Evolutionary conservation across 306 rosid species (phyloP), one percentile per base, ranked within the genome.

Genomic region (Cucumis hystrix): DNA sequence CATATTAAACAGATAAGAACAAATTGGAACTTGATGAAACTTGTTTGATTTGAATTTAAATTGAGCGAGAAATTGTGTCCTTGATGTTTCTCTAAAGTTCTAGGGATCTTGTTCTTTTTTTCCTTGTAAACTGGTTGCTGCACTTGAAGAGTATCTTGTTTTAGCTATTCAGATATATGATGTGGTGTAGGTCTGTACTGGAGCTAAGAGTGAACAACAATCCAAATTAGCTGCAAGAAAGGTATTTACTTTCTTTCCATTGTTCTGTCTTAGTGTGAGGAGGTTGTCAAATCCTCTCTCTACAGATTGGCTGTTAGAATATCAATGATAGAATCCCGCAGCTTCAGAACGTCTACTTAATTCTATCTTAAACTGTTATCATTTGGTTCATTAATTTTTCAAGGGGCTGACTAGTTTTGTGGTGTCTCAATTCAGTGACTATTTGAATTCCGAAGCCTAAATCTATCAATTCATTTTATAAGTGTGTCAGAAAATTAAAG

Each of bases 221-320:
- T 95, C 98, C 1, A 92, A 89, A 86, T 83, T 95, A 84, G 98
- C 98, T 6, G 97, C 98, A 77, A 88, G 98, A 68, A 95, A 95
- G 97, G 97, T 95, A 82, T 40, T 76, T 33, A 20, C 10, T 25
- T 73, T 47, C 51, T 61, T 68, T 70, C 49, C 25, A 20, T 56
- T 81, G 45, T 54, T 43, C 35, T 57, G 43, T 60, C 33, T 23
- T 58, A 20, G 28, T 47, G n/a, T 59, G 56, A 7, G 9, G 63
- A 28, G 30, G 40, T 57, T 20, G 68, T 37, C 2, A 10, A 56
- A 35, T 56, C 49, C 0, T 58, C 9, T 23, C 54, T 39, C 73
- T 37, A 39, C 20, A 9, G 12, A 64, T 18, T 65, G 72, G 39
- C 18, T 71, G 59, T 52, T 25, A 21, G 23, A 14, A 72, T 30